These are phyloP conservation scores for Leucaena leucocephala DNA, from an alignment of 306 rosid species.

Conservation along the genomic window DNA sequence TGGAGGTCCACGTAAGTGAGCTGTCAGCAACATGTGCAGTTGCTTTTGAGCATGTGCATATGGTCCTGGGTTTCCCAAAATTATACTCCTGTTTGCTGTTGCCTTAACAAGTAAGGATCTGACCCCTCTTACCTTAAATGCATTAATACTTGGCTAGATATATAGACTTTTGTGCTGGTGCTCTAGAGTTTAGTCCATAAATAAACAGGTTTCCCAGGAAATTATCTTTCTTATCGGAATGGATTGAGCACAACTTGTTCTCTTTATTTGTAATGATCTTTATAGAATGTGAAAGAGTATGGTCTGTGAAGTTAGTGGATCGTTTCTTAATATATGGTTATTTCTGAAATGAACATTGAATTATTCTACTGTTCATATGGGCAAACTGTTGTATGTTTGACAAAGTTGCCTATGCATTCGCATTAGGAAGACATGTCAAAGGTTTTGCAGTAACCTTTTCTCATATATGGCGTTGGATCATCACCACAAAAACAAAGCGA, in stretches of 20 bases:
- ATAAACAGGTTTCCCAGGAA: constrained; percentile 17
- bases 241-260: constrained; percentile 6
- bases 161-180: constrained; percentile 9
- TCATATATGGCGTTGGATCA: background rate
- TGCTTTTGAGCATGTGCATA: constrained; percentile 64
- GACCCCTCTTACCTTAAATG: constrained; percentile 37
- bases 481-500: background rate
- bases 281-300: background rate
- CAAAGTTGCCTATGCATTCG: background rate
- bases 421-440: background rate
- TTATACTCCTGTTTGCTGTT: constrained; percentile 51
- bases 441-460: background rate
- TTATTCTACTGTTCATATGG: constrained; percentile 1
- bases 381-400: constrained; percentile 26
- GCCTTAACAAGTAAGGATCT: constrained; percentile 50
- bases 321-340: constrained; percentile 6
- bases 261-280: constrained; percentile 39
- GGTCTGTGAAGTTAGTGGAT: constrained; percentile 30
- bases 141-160: constrained; percentile 1
- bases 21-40: constrained; percentile 58
- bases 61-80: constrained; percentile 46
- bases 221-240: constrained; percentile 18
- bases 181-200: background rate
- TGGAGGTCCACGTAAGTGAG: constrained; percentile 26
- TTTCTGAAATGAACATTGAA: constrained; percentile 27